Conservation (phyloP, 139 green algal species). For the Desmodesmus armatus region DNA sequence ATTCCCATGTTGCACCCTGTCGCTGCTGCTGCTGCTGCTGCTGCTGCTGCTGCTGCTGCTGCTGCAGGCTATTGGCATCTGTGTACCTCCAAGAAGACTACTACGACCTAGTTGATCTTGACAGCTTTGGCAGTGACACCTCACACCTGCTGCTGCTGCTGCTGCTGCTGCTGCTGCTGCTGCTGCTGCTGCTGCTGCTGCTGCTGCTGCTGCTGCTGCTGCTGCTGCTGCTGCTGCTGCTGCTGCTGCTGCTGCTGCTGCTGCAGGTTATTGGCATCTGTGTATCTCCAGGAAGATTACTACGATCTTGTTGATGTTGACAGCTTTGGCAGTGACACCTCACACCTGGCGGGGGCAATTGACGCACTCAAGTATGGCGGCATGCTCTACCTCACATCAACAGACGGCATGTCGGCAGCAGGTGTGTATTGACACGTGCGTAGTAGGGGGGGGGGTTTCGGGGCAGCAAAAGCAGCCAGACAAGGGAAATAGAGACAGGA, state of each 20-base stretch:
- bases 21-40: too few species aligned
- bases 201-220: neutral
- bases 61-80: slow-evolving; percentile 54
- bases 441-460: too few species aligned
- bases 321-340: slow-evolving; percentile 68
- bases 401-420: slow-evolving; percentile 69
- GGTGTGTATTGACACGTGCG: too few species aligned
- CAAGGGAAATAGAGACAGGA: too few species aligned
- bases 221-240: neutral
- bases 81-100: slow-evolving; percentile 69
- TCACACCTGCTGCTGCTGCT: neutral
- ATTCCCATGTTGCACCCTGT: too few species aligned
- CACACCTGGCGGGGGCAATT: slow-evolving; percentile 53
- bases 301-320: slow-evolving; percentile 80
- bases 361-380: slow-evolving; percentile 58
- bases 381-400: slow-evolving; percentile 81
- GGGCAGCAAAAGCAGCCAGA: too few species aligned
- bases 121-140: slow-evolving; percentile 63
- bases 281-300: slow-evolving; percentile 69
- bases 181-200: neutral
- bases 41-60: too few species aligned
- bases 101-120: slow-evolving; percentile 77
- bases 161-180: neutral
- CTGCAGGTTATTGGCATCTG: slow-evolving; percentile 56
- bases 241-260: neutral